Percentiles rank a stretch among this genome's conserved stretches.
These are phyloP conservation scores for Pinus albicaulis DNA, from an alignment of 75 land plant species.

Conservation along the genomic window DNA sequence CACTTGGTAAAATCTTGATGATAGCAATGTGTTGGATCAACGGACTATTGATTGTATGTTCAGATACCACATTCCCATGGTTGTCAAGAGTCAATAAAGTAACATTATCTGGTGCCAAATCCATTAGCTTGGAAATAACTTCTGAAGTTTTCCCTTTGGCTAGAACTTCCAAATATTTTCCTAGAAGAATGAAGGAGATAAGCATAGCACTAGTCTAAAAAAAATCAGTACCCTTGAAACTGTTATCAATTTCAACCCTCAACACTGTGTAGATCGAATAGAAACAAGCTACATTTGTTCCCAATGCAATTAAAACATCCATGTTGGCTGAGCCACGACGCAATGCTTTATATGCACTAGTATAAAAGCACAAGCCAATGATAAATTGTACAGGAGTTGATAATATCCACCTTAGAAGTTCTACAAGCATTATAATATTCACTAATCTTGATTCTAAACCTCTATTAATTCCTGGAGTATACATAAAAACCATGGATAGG, in stretches of 20 bases:
- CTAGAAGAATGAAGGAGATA: slow-evolving; percentile 86
- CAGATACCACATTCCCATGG: slow-evolving; percentile 49
- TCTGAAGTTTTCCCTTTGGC: slow-evolving; percentile 96
- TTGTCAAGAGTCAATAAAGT: slow-evolving; percentile 43
- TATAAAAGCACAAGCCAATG: slow-evolving; percentile 66
- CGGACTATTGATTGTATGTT: slow-evolving; percentile 70
- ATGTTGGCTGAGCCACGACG: slow-evolving; percentile 83
- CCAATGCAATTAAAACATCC: slow-evolving; percentile 95
- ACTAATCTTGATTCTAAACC: slow-evolving; percentile 57
- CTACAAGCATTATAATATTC: slow-evolving; percentile 63
- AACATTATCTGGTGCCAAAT: slow-evolving; percentile 88
- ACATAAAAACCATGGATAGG: slow-evolving; percentile 83
- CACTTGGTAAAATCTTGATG: slow-evolving; percentile 77
- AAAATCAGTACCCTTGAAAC: slow-evolving; percentile 77
- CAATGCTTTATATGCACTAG: slow-evolving; percentile 61
- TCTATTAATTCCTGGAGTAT: slow-evolving; percentile 51
- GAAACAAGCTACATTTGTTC: slow-evolving; percentile 96
- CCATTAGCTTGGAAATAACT: slow-evolving; percentile 86
- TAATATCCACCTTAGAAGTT: slow-evolving; percentile 74
- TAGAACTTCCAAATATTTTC: slow-evolving; percentile 84
- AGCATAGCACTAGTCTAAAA: slow-evolving; percentile 99
- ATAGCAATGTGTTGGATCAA: slow-evolving; percentile 84
- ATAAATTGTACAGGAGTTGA: slow-evolving; percentile 92
- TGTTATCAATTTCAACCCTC: slow-evolving; percentile 52
- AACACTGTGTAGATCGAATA: slow-evolving; percentile 75